Conservation (phyloP, 1,139 yeast species). For the Debaryomyces nepalensis region DNA sequence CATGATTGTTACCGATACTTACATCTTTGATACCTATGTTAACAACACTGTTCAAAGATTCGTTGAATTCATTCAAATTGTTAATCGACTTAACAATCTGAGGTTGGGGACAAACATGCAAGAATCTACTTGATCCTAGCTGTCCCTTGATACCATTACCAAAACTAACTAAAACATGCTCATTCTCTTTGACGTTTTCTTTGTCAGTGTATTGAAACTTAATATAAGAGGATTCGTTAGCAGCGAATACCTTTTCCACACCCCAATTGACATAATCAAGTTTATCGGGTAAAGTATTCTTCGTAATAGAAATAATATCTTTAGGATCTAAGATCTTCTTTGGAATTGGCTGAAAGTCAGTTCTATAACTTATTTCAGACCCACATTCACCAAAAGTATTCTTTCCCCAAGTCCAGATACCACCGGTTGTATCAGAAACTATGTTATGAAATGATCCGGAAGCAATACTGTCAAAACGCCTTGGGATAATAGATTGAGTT, state of each 20-base stretch:
- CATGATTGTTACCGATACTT: slow-evolving; percentile 69
- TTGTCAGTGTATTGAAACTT: slow-evolving; percentile 29
- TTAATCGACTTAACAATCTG: slow-evolving; percentile 57
- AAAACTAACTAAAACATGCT: slow-evolving; percentile 57
- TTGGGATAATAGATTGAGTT: slow-evolving; percentile 33
- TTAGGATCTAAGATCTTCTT: slow-evolving; percentile 45
- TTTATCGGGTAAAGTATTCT: slow-evolving; percentile 32
- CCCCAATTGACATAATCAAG: slow-evolving; percentile 42
- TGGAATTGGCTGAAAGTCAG: slow-evolving; percentile 75
- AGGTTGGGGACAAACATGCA: slow-evolving; percentile 77
- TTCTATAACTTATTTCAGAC: slow-evolving; percentile 63
- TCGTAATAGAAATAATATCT: slow-evolving; percentile 27
- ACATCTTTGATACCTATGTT: slow-evolving; percentile 56
- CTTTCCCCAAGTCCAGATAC: slow-evolving; percentile 82
- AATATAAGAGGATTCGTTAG: slow-evolving; percentile 69
- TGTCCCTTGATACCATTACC: slow-evolving; percentile 93
- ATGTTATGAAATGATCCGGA: slow-evolving; percentile 76
- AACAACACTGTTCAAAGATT: slow-evolving; percentile 31
- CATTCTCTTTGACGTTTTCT: slow-evolving; percentile 25
- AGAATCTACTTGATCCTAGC: slow-evolving; percentile 74
- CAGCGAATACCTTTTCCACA: slow-evolving; percentile 62
- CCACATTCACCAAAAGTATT: slow-evolving; percentile 86
- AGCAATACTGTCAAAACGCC: slow-evolving; percentile 63
- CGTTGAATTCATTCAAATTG: slow-evolving; percentile 49
- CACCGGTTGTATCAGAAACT: slow-evolving; percentile 64